These are phyloP conservation scores for Aspergillus pseudoterreus DNA, from an alignment of 2,329 filamentous ascomycete genomes.

Conservation along the genomic window DNA sequence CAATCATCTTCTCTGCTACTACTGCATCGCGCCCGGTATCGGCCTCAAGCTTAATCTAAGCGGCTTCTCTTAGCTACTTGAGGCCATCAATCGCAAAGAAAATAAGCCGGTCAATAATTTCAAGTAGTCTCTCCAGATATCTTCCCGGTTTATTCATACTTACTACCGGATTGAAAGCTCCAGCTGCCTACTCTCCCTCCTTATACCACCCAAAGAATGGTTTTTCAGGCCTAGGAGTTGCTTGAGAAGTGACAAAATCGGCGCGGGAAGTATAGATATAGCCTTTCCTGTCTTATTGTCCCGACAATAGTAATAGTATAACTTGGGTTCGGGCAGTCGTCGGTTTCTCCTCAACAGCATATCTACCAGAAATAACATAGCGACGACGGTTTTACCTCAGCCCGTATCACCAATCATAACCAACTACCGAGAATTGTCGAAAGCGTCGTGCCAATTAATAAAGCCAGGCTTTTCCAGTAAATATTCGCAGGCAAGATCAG, in stretches of 20 bases:
- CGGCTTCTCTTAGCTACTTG: slow-evolving; percentile 6
- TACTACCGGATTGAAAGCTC: slow-evolving; percentile 11
- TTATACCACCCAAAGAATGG: slow-evolving; percentile 17
- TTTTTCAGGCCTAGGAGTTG: too few relatives aligned
- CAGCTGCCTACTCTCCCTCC: slow-evolving; percentile 7
- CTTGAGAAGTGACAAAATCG: slow-evolving; percentile 15
- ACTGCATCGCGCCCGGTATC: slow-evolving; percentile 18
- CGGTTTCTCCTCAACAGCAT: too few relatives aligned
- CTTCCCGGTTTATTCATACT: slow-evolving; percentile 11
- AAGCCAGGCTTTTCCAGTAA: too few relatives aligned
- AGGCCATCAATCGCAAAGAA: slow-evolving; percentile 25
- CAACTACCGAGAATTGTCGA: too few relatives aligned
- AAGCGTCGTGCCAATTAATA: too few relatives aligned
- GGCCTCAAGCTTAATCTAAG: slow-evolving; percentile 13
- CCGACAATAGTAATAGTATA: slow-evolving; percentile 28
- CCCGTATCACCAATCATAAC: too few relatives aligned
- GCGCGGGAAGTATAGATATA: slow-evolving; percentile 13
- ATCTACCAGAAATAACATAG: too few relatives aligned
- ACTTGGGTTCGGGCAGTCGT: too few relatives aligned
- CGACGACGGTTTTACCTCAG: too few relatives aligned
- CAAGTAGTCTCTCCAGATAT: slow-evolving; percentile 12
- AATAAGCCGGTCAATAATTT: slow-evolving; percentile 12
- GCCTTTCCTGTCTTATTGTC: slow-evolving; percentile 19
- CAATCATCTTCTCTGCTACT: slow-evolving; percentile 12
- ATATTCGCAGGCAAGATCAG: too few relatives aligned